Conservation (phyloP, 805 yeast species). For the Candida corydali region DNA sequence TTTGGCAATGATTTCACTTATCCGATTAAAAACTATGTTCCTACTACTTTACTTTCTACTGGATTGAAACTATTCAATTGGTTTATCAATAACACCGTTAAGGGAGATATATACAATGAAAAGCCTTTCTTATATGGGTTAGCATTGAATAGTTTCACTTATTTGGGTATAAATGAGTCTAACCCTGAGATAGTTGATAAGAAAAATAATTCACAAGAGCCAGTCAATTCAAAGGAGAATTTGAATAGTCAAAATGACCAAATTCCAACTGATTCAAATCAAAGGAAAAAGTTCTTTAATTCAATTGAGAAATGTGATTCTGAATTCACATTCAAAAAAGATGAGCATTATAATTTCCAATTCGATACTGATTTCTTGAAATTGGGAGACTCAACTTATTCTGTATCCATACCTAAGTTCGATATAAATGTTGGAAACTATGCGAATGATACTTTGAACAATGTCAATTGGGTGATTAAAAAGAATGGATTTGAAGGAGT, state of each 20-base stretch:
- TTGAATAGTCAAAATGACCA: constrained; percentile 10
- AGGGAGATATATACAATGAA: constrained; percentile 57
- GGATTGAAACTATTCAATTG: constrained; percentile 55
- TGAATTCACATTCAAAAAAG: constrained; percentile 35
- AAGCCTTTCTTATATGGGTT: constrained; percentile 62
- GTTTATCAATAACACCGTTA: constrained; percentile 61
- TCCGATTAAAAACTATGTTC: constrained; percentile 57
- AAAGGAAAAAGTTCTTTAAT: constrained; percentile 45
- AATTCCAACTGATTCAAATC: constrained; percentile 30
- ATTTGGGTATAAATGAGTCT: constrained; percentile 27
- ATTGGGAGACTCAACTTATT: constrained; percentile 46
- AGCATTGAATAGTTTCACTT: constrained; percentile 54
- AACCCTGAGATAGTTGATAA: constrained; percentile 2
- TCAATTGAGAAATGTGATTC: constrained; percentile 30
- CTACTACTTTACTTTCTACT: constrained; percentile 42
- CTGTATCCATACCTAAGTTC: constrained; percentile 49
- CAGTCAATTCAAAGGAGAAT: constrained; percentile 20
- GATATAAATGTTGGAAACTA: constrained; percentile 40
- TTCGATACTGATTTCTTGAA: constrained; percentile 55
- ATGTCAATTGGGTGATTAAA: constrained; percentile 45
- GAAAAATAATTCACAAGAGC: constrained; percentile 3
- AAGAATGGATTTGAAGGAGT: constrained; percentile 30
- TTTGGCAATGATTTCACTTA: constrained; percentile 66
- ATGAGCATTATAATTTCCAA: constrained; percentile 40
- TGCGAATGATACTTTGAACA: constrained; percentile 40